phyloP scores from a whole-genome alignment of 2,329 filamentous ascomycete species.

The Claviceps citrina region DNA sequence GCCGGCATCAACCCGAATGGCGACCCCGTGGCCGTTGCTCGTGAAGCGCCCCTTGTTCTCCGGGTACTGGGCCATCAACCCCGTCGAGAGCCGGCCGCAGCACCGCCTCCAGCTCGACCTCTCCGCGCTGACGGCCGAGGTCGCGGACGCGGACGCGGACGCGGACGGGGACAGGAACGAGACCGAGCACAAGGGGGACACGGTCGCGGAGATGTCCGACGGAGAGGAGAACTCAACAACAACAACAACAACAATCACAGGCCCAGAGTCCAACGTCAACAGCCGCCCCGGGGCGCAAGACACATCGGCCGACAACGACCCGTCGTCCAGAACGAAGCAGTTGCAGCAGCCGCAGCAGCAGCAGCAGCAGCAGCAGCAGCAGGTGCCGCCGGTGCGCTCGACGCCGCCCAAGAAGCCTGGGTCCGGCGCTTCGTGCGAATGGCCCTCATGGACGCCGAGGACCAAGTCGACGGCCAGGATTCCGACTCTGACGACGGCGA shows the following conservation, averaged over 20 bases:
- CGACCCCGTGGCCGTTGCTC: slow-evolving; percentile 30
- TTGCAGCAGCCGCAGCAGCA: slow-evolving; percentile 4
- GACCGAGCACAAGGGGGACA: not conserved
- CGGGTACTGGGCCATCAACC: slow-evolving; percentile 30
- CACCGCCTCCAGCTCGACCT: slow-evolving; percentile 2
- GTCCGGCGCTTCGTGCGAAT: slow-evolving; percentile 38
- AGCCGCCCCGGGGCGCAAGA: not conserved
- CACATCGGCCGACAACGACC: slow-evolving; percentile 1
- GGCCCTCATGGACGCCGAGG: slow-evolving; percentile 37
- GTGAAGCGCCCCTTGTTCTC: slow-evolving; percentile 41
- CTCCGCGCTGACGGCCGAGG: not conserved
- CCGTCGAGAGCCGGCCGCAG: slow-evolving; percentile 10
- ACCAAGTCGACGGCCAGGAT: slow-evolving; percentile 29
- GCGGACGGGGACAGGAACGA: not conserved
- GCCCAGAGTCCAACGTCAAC: not conserved
- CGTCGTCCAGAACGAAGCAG: not conserved
- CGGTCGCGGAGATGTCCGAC: not conserved
- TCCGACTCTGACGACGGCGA: slow-evolving; percentile 18
- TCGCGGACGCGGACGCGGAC: not conserved
- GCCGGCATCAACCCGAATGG: slow-evolving; percentile 14
- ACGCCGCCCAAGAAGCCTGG: slow-evolving; percentile 36
- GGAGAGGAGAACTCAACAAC: not conserved
- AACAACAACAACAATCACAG: not conserved
- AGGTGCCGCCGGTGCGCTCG: slow-evolving; percentile 18
- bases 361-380: slow-evolving; percentile 3